Percentiles rank a stretch among this genome's conserved stretches.
Evolutionary conservation across 345 rosid genomes (phyloP).

Genomic region (Moringa oleifera): DNA sequence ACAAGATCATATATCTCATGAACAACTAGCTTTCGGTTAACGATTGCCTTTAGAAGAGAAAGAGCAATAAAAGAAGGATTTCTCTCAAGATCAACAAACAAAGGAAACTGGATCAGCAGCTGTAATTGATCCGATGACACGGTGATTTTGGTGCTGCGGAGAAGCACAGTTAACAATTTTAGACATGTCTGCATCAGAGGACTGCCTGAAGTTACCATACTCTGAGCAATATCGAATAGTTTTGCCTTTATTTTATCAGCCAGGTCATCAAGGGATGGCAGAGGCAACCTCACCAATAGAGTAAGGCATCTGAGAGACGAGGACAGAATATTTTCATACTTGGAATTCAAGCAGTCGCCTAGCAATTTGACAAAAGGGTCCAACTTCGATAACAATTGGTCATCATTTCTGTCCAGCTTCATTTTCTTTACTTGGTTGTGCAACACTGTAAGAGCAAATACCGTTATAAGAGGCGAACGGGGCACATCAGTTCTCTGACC

Average conservation of each 20-base stretch:
- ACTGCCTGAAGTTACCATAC: constrained; percentile 47
- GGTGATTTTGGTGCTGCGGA: constrained; percentile 45
- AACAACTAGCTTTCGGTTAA: constrained; percentile 71
- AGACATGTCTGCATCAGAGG: constrained; percentile 73
- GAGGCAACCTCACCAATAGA: constrained; percentile 62
- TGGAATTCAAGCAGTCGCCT: constrained; percentile 72
- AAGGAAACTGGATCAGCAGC: constrained; percentile 65
- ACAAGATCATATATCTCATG: constrained; percentile 81
- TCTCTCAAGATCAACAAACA: constrained; percentile 80
- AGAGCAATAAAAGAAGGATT: constrained; percentile 62
- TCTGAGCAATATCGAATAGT: constrained; percentile 64
- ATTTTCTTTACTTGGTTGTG: constrained; percentile 48
- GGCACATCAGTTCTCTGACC: constrained; percentile 19
- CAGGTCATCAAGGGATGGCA: constrained; percentile 65
- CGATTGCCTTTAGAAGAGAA: constrained; percentile 69
- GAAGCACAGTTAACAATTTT: constrained; percentile 70
- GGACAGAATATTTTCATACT: constrained; percentile 74
- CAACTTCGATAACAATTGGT: constrained; percentile 53
- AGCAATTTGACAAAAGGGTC: constrained; percentile 76
- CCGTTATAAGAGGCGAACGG: constrained; percentile 65
- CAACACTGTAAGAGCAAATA: constrained; percentile 69
- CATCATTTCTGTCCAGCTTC: constrained; percentile 39
- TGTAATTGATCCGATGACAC: constrained; percentile 71
- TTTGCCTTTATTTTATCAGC: constrained; percentile 72
- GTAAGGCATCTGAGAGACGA: constrained; percentile 73